A percentile compares a stretch with the other conserved stretches of the same genome.
These are phyloP conservation scores for Eucalyptus polyanthemos DNA, from an alignment of 345 rosid species.

Conservation along the genomic window DNA sequence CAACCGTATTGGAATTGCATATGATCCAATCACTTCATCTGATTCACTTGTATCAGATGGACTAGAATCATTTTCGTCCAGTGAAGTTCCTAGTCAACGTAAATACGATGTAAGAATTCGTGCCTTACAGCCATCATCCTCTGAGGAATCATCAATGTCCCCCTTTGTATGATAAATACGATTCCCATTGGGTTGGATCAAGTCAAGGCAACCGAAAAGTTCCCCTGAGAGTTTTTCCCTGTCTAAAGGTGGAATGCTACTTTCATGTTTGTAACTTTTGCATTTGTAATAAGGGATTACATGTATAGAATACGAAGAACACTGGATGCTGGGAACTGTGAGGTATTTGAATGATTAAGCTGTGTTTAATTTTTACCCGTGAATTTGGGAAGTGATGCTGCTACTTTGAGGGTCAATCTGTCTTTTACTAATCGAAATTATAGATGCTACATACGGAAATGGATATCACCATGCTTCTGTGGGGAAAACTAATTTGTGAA, in stretches of 20 bases:
- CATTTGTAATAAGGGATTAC: background rate
- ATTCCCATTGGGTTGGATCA: background rate
- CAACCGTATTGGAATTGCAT: conserved; percentile 61
- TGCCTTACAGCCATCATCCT: conserved; percentile 73
- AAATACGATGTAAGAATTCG: conserved; percentile 75
- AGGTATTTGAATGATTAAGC: background rate
- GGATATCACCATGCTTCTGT: background rate
- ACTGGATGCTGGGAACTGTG: background rate
- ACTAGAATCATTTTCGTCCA: conserved; percentile 27
- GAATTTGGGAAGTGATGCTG: background rate
- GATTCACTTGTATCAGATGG: conserved; percentile 34
- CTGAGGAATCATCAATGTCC: conserved; percentile 21
- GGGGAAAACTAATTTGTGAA: background rate
- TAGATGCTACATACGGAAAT: background rate
- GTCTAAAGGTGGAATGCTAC: background rate
- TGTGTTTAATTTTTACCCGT: background rate
- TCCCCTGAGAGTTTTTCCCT: background rate
- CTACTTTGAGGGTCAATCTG: background rate
- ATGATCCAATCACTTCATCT: conserved; percentile 28
- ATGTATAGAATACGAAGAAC: background rate
- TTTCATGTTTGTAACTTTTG: background rate
- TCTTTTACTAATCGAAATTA: background rate
- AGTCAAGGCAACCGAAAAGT: background rate
- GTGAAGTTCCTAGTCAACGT: conserved; percentile 11
- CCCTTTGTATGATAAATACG: background rate